Base-by-base conservation (phyloP, 1,139 yeast species). In the Pichia sp. region DNA sequence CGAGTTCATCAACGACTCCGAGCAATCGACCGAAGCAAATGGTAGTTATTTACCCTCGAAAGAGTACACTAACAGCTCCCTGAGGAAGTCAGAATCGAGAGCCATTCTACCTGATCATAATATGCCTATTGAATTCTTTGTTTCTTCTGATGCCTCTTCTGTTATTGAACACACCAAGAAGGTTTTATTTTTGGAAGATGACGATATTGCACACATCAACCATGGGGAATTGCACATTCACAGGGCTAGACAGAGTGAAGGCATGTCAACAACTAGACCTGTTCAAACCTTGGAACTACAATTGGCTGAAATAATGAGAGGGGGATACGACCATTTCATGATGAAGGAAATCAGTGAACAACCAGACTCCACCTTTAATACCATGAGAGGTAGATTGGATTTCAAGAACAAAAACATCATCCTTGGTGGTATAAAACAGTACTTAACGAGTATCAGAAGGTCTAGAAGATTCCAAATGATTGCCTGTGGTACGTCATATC, bases 401-500 rank as follows among this genome's bases (percentile, higher is more conserved):
- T 93, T 93, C 68, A 93, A 85, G 49, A 84, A 85, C 69, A 79
- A 80, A 63, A 76, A 75, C 48, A 87, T 95, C 61, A 87, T 83
- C 63, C 80, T 95, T 62, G 99, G 99, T 68, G 99, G 99, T 42
- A 79, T 95, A 66, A 83, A 87, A 64, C 79, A 87, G 23, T 89
- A 85, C 80, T 77, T 95, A 62, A 84, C 95, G 38, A 87, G 95
- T 50, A 88, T 95, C 61, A 85, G 98, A 74, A 84, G 97, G 69
- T 90, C 97, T 66, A 85, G 98, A 74, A 84, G 99, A 73, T 81
- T 95, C 67, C 88, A 92, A 59, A 93, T 95, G 98, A 89, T 95
- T 76, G 99, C 99, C 5, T 95, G 99, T 75, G 99, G 99, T 75
- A 95, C 99, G 6, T 93, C 99, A 0, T 95, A 92, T 70, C 99